Conservation (phyloP, 73 alveolate species). For the Paramecium bursaria region DNA sequence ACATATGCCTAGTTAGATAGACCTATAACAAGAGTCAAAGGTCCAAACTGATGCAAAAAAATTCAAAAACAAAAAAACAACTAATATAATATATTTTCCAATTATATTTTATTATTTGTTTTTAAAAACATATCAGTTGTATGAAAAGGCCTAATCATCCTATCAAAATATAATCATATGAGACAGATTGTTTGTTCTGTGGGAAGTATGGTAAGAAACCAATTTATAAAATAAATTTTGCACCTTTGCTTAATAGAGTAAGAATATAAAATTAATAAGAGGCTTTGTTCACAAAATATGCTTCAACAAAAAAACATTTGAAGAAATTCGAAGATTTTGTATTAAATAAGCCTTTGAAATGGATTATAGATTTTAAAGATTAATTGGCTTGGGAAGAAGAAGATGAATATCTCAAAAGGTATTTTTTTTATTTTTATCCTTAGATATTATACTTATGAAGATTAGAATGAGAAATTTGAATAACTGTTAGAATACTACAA, state of each 20-base stretch:
- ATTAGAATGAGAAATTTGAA: slow-evolving; percentile 10
- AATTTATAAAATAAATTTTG: slow-evolving; percentile 45
- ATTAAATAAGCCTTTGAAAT: slow-evolving; percentile 17
- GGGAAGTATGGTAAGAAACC: too few species aligned
- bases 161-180: too few species aligned
- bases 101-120: too few species aligned
- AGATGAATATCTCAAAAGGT: slow-evolving; percentile 66
- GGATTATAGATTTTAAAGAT: slow-evolving; percentile 61
- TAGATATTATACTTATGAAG: slow-evolving; percentile 38
- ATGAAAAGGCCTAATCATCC: too few species aligned
- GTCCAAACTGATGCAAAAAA: too few species aligned
- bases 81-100: too few species aligned
- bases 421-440: not conserved
- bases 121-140: too few species aligned
- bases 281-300: slow-evolving; percentile 62
- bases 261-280: slow-evolving; percentile 18
- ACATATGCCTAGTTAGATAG: slow-evolving; percentile 54
- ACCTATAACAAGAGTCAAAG: slow-evolving; percentile 61
- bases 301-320: slow-evolving; percentile 44
- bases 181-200: too few species aligned
- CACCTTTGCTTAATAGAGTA: slow-evolving; percentile 48
- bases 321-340: slow-evolving; percentile 48
- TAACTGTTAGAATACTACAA: slow-evolving; percentile 65
- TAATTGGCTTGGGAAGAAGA: slow-evolving; percentile 15
- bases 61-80: too few species aligned